Evolutionary conservation across 139 green algal genomes (phyloP), one percentile per base, ranked within the genome.

Genomic region (Micractinium sp.): DNA sequence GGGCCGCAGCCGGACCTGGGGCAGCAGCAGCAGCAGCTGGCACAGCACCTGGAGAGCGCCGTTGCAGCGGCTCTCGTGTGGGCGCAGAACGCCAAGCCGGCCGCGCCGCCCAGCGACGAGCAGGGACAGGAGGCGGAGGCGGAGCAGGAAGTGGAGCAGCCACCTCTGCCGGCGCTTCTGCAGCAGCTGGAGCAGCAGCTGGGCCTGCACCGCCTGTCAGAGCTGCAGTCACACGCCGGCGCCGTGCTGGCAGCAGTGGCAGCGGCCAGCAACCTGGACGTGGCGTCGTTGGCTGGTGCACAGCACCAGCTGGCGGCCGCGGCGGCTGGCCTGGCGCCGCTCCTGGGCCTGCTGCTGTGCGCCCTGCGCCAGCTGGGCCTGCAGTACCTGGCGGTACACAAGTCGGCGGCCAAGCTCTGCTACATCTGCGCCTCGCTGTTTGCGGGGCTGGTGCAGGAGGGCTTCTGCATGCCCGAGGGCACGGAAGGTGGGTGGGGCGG

Each of bases 351-450:
- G 84, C 85, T 94, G 61, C 71, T 86, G 15, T 91, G 76, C 36
- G 90, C 85, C 25, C 78, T 96, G 87, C 91, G 93, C 86, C 81
- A 86, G 36, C 81, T 89, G 38, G 84, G 66, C 18, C 85, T 93
- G 86, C 88, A 90, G 85, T 87, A 89, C 63, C 84, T 97, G 88
- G 36, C 85, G 31, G 91, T 95, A 79, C 96, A 98, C 90, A 93
- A 94, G 67, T 93, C 92, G 2, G 90, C 90, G 0, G 81, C 88
- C 69, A 99, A 99, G 95, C 93, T 99, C 56, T 89, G 89, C 61
- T 97, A 98, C 85, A 92, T 99, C 12, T 89, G 90, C 41, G 93
- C 88, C 66, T 93, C 93, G 41, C 87, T 99, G 56, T 95, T 99
- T 83, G 90, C 89, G 1, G 95, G 92, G 4, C 86, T 99, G 29